Conservation (phyloP, 1,284 basidiomycete genomes). For the Leccinum angustisporum region DNA sequence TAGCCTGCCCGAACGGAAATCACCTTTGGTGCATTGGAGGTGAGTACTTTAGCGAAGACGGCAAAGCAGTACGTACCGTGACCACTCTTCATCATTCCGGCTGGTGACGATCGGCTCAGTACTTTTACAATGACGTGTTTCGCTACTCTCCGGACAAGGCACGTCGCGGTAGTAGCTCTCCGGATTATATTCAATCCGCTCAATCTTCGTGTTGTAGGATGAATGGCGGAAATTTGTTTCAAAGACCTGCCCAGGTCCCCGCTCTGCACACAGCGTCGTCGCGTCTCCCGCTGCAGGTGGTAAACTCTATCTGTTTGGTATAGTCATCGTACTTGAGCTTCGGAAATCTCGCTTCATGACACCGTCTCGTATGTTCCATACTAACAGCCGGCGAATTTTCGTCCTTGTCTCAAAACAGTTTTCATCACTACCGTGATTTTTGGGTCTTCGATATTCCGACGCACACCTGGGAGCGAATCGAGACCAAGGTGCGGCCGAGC, state of each 20-base stretch:
- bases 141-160: slow-evolving; percentile 82
- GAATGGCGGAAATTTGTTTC: slow-evolving; percentile 88
- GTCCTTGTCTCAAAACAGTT: slow-evolving; percentile 81
- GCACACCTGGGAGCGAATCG: slow-evolving; percentile 87
- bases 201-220: slow-evolving; percentile 38
- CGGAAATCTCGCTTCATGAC: neutral
- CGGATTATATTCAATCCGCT: neutral
- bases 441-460: slow-evolving; percentile 77
- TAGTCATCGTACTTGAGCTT: neutral
- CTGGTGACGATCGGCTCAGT: slow-evolving; percentile 38
- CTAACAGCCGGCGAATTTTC: slow-evolving; percentile 79
- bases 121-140: slow-evolving; percentile 81
- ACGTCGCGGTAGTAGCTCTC: neutral
- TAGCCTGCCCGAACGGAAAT: slow-evolving; percentile 74
- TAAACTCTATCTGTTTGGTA: slow-evolving; percentile 83
- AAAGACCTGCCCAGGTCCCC: slow-evolving; percentile 79
- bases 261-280: slow-evolving; percentile 82
- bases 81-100: neutral
- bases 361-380: neutral
- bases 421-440: slow-evolving; percentile 90
- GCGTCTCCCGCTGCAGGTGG: slow-evolving; percentile 74
- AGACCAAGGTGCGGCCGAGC: slow-evolving; percentile 78
- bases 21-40: slow-evolving; percentile 82
- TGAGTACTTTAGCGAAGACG: slow-evolving; percentile 83
- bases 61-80: slow-evolving; percentile 60